These are phyloP conservation scores for Glycine soja DNA, from an alignment of 306 rosid species.

Conservation along the genomic window DNA sequence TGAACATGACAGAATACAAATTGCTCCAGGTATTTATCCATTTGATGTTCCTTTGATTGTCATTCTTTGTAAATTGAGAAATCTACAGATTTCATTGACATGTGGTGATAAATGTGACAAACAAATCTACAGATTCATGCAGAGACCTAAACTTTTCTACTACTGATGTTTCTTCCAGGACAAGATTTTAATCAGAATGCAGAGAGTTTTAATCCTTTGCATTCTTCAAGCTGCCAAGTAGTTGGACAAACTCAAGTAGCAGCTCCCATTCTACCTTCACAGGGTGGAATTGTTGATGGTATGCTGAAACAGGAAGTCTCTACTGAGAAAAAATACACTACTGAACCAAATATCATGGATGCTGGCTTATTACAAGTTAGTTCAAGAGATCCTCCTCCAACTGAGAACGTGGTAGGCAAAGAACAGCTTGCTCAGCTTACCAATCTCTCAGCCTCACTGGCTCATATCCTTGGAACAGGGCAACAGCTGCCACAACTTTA, in stretches of 20 bases:
- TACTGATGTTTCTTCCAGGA: slow-evolving; percentile 47
- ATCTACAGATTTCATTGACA: slow-evolving; percentile 51
- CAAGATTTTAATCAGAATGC: slow-evolving; percentile 60
- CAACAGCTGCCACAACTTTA: slow-evolving; percentile 83
- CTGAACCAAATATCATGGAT: slow-evolving; percentile 58
- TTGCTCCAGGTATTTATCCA: slow-evolving; percentile 56
- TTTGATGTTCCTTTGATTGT: slow-evolving; percentile 51
- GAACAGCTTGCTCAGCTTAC: slow-evolving; percentile 71
- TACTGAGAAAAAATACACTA: slow-evolving; percentile 56
- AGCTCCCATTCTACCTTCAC: slow-evolving; percentile 59
- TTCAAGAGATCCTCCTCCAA: slow-evolving; percentile 59
- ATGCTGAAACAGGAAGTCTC: slow-evolving; percentile 54
- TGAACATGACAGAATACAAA: slow-evolving; percentile 56
- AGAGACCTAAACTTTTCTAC: slow-evolving; percentile 52
- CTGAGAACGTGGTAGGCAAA: slow-evolving; percentile 59
- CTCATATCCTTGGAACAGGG: slow-evolving; percentile 76
- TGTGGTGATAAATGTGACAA: slow-evolving; percentile 51
- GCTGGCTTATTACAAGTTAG: slow-evolving; percentile 55
- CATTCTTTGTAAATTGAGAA: slow-evolving; percentile 55
- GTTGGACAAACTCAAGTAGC: slow-evolving; percentile 60
- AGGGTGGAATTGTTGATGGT: slow-evolving; percentile 52
- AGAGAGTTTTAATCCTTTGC: slow-evolving; percentile 55
- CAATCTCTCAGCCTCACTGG: slow-evolving; percentile 84
- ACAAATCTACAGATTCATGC: slow-evolving; percentile 49
- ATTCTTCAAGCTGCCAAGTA: slow-evolving; percentile 49